These are phyloP conservation scores for Lactuca saligna DNA, from an alignment of 129 eudicot species.

Conservation along the genomic window DNA sequence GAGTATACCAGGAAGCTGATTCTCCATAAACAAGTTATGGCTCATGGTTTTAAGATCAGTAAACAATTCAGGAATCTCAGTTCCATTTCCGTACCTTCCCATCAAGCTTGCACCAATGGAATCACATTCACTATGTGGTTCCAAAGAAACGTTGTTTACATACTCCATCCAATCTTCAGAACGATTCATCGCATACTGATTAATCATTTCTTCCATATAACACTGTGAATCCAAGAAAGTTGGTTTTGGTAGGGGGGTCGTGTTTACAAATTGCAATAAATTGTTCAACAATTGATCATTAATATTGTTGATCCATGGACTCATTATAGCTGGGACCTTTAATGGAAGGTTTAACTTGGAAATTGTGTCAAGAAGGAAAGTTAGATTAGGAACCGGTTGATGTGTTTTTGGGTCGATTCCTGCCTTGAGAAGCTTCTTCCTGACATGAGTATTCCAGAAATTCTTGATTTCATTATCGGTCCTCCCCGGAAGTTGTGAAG, in stretches of 20 bases:
- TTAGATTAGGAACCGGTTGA: conserved; percentile 32
- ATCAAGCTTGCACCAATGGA: conserved; percentile 17
- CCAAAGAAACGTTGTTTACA: conserved; percentile 16
- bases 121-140: conserved; percentile 12
- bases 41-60: conserved; percentile 10
- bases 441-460: conserved; percentile 42
- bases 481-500: conserved; percentile 45
- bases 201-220: conserved; percentile 20
- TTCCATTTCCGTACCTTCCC: conserved; percentile 30
- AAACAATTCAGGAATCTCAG: conserved; percentile 10
- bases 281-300: conserved; percentile 35
- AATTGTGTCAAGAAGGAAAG: conserved; percentile 15
- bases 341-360: conserved; percentile 28
- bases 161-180: conserved; percentile 32
- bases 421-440: conserved; percentile 39
- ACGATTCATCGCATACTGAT: conserved; percentile 23
- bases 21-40: conserved; percentile 18
- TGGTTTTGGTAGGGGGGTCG: conserved; percentile 33
- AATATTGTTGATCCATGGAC: conserved; percentile 20
- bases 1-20: conserved; percentile 42
- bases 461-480: conserved; percentile 44
- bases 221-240: conserved; percentile 22
- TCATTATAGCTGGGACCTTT: conserved; percentile 12
- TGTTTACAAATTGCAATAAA: conserved; percentile 33
- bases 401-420: conserved; percentile 49